Percentiles rank a stretch among this genome's conserved stretches.
phyloP scores from a whole-genome alignment of 495 filamentous ascomycete genomes.

The Xylaria intraflava region DNA sequence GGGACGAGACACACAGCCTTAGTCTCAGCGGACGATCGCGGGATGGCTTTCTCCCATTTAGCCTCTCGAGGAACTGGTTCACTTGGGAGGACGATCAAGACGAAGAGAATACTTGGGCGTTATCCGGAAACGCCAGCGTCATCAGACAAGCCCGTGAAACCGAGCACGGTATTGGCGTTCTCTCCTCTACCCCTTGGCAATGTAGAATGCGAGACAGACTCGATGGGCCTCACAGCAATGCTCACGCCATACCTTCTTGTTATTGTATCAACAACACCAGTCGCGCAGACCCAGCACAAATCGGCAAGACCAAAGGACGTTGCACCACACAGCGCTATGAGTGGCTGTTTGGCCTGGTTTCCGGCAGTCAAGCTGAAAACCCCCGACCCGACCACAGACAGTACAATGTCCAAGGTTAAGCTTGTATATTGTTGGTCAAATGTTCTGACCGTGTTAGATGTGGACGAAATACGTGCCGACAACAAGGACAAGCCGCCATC shows the following conservation, averaged over 20 bases:
- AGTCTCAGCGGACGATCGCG: slow-evolving; percentile 92
- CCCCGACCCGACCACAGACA: slow-evolving; percentile 49
- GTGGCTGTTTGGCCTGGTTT: slow-evolving; percentile 93
- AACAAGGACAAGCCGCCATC: slow-evolving; percentile 63
- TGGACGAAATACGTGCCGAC: slow-evolving; percentile 65
- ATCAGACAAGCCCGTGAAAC: slow-evolving; percentile 63
- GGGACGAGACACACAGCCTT: slow-evolving; percentile 90
- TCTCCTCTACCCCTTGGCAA: slow-evolving; percentile 86
- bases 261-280: slow-evolving; percentile 90
- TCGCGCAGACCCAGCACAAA: slow-evolving; percentile 95
- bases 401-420: slow-evolving; percentile 64
- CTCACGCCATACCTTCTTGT: slow-evolving; percentile 93
- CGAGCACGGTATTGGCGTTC: slow-evolving; percentile 92
- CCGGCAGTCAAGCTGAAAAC: slow-evolving; percentile 88
- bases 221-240: slow-evolving; percentile 88
- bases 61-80: slow-evolving; percentile 86
- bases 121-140: slow-evolving; percentile 64
- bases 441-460: slow-evolving; percentile 82
- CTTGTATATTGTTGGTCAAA: slow-evolving; percentile 99
- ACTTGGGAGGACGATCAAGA: slow-evolving; percentile 78
- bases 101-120: slow-evolving; percentile 80
- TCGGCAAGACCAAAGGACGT: slow-evolving; percentile 83
- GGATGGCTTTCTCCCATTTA: slow-evolving; percentile 97
- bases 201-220: slow-evolving; percentile 78
- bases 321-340: slow-evolving; percentile 81